Evolutionary conservation across 108 stramenopile genomes (phyloP), one percentile per base, ranked within the genome.

Genomic region (Cyclostephanos invisitatus): DNA sequence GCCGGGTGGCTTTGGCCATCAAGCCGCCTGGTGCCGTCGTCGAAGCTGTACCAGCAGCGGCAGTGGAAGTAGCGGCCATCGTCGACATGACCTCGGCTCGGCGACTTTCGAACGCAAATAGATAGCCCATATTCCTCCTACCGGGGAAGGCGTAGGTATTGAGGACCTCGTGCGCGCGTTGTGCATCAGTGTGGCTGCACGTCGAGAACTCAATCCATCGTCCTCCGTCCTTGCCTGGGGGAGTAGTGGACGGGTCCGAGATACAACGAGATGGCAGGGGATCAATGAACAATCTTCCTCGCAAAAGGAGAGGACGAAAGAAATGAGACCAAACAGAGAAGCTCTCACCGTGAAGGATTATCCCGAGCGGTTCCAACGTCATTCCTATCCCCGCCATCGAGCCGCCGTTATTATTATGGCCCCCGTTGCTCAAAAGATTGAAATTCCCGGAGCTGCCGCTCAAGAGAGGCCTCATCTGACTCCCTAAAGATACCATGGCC

Each of bases 71-170:
- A 32, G 40, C 47, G 54, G 48, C 37, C 58, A 40, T 70, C 44
- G 54, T 64, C 20, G 78, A 72, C 88, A 91, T 85, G 44, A 95
- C 91, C 56, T 83, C 85, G 28, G 74, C 75, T 28, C 90, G 81
- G 58, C 87, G 86, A 50, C 86, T 86, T 76, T 96, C 95, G 80
- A 96, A 96, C 18, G 95, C 91, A 75, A 96, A 96, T 7, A 96
- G 78, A 83, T 91, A 96, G 2, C 91, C 95, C 71, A 93, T 67
- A 68, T 91, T 89, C 18, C 83, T 84, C 51, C 95, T 67, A 20
- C 95, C 95, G 5, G 95, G 95, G 67, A 96, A 96, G 21, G 95
- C 95, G 70, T 93, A 96, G 29, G 91, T 88, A 55, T 89, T 78
- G 70, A 96, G 70, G 0, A 89, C 74, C 36, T 93, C 86, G 44